Conservation (phyloP, 2,329 filamentous ascomycete species). For the Apiospora arundinis region DNA sequence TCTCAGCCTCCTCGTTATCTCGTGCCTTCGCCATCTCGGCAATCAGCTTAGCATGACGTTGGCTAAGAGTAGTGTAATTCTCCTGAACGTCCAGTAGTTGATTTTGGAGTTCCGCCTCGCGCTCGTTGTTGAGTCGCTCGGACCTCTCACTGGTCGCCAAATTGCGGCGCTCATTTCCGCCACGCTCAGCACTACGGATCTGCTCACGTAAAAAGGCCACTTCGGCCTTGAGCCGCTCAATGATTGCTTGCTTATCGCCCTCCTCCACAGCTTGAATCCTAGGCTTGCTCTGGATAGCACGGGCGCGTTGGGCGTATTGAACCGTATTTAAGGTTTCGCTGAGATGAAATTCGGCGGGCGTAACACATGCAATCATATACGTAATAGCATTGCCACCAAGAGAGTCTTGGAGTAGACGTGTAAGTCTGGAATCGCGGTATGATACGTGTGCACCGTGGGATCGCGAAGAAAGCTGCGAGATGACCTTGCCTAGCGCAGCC, state of each 20-base stretch:
- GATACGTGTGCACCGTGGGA: slow-evolving; percentile 90
- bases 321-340: slow-evolving; percentile 98
- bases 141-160: slow-evolving; percentile 69
- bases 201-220: slow-evolving; percentile 94
- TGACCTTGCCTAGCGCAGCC: slow-evolving; percentile 95
- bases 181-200: slow-evolving; percentile 80
- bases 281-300: slow-evolving; percentile 96
- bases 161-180: slow-evolving; percentile 62
- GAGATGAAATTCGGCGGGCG: slow-evolving; percentile 93
- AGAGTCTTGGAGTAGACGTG: slow-evolving; percentile 92
- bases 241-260: slow-evolving; percentile 89
- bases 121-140: slow-evolving; percentile 81
- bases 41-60: slow-evolving; percentile 94
- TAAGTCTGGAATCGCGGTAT: slow-evolving; percentile 97
- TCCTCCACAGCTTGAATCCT: slow-evolving; percentile 95
- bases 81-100: slow-evolving; percentile 92
- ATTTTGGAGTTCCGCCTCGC: slow-evolving; percentile 90
- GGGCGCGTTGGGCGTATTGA: slow-evolving; percentile 93
- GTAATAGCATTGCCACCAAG: slow-evolving; percentile 96
- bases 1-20: slow-evolving; percentile 69
- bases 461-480: slow-evolving; percentile 93
- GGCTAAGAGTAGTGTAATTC: slow-evolving; percentile 89
- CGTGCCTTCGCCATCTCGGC: slow-evolving; percentile 89
- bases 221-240: slow-evolving; percentile 92
- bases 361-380: slow-evolving; percentile 99